Percentiles rank a stretch among this genome's conserved stretches.
Evolutionary conservation across 495 filamentous ascomycete species (phyloP).

Genomic region (Terfezia boudieri): DNA sequence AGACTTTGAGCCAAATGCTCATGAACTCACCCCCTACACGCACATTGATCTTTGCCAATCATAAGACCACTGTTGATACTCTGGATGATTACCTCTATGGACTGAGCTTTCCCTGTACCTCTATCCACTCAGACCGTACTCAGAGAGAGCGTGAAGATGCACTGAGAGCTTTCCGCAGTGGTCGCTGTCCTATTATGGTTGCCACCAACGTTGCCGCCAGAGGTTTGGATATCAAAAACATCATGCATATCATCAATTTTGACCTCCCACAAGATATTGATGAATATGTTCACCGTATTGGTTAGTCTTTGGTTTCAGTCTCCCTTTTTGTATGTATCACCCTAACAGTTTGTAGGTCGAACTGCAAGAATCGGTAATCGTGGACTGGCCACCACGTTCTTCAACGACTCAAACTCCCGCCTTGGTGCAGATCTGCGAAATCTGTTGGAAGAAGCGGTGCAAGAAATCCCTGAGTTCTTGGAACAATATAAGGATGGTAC

Average conservation of each 20-base stretch:
- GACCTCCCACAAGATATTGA: conserved; percentile 86
- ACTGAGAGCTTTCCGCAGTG: conserved; percentile 58
- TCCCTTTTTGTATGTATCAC: background rate
- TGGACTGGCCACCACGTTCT: conserved; percentile 77
- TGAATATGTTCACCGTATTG: conserved; percentile 88
- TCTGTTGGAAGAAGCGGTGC: conserved; percentile 53
- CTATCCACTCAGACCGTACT: conserved; percentile 68
- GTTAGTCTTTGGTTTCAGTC: conserved; percentile 23
- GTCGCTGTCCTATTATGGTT: conserved; percentile 53
- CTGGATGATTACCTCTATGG: conserved; percentile 79
- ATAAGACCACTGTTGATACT: conserved; percentile 46
- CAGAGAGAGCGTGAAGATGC: conserved; percentile 87
- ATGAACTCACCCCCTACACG: conserved; percentile 41
- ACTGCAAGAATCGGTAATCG: conserved; percentile 83
- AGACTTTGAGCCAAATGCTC: conserved; percentile 51
- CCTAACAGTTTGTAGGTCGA: conserved; percentile 38
- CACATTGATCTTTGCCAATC: conserved; percentile 85
- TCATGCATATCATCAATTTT: conserved; percentile 83
- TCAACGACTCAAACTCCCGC: conserved; percentile 46
- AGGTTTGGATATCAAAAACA: conserved; percentile 71
- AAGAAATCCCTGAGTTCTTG: conserved; percentile 66
- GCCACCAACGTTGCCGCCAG: conserved; percentile 69
- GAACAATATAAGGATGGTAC: conserved; percentile 21
- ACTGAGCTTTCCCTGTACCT: conserved; percentile 51
- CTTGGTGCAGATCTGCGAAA: conserved; percentile 50